Conservation (phyloP, 208 protist species). For the Trypanosoma lewisi region DNA sequence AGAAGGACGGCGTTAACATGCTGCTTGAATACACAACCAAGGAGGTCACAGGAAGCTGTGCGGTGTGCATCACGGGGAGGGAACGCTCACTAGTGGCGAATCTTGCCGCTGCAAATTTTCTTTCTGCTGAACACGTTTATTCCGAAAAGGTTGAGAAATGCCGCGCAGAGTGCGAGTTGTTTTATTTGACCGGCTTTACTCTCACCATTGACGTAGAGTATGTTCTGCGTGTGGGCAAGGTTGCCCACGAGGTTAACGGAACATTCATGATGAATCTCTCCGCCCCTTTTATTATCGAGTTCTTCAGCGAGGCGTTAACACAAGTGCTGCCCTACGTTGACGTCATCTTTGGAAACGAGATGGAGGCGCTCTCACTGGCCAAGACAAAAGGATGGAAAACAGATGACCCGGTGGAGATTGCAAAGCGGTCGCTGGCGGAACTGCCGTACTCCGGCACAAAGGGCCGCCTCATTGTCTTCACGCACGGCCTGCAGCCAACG, state of each 20-base stretch:
- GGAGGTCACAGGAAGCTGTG: slow-evolving; percentile 96
- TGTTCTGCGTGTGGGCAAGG: slow-evolving; percentile 90
- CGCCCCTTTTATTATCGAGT: slow-evolving; percentile 95
- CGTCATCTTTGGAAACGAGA: slow-evolving; percentile 96
- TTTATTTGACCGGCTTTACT: slow-evolving; percentile 96
- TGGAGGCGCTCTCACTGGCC: slow-evolving; percentile 89
- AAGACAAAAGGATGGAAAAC: slow-evolving; percentile 73
- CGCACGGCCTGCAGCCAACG: slow-evolving; percentile 89
- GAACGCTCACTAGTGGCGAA: slow-evolving; percentile 96
- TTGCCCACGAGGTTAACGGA: slow-evolving; percentile 81
- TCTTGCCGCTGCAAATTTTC: slow-evolving; percentile 96
- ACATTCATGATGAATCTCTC: slow-evolving; percentile 95
- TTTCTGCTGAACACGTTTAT: slow-evolving; percentile 90
- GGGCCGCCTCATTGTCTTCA: slow-evolving; percentile 93
- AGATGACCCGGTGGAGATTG: slow-evolving; percentile 80
- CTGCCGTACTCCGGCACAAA: slow-evolving; percentile 86
- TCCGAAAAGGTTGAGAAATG: slow-evolving; percentile 50
- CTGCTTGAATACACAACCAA: slow-evolving; percentile 84
- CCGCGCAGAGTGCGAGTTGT: slow-evolving; percentile 65
- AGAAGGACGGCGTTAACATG: slow-evolving; percentile 90
- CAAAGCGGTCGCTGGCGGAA: slow-evolving; percentile 57
- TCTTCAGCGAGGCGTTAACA: slow-evolving; percentile 92
- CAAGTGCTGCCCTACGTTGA: slow-evolving; percentile 92
- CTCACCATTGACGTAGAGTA: slow-evolving; percentile 92
- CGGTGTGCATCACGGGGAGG: slow-evolving; percentile 93